phyloP scores from a whole-genome alignment of 2,329 filamentous ascomycete genomes.

The Pestalotiopsis sp. region DNA sequence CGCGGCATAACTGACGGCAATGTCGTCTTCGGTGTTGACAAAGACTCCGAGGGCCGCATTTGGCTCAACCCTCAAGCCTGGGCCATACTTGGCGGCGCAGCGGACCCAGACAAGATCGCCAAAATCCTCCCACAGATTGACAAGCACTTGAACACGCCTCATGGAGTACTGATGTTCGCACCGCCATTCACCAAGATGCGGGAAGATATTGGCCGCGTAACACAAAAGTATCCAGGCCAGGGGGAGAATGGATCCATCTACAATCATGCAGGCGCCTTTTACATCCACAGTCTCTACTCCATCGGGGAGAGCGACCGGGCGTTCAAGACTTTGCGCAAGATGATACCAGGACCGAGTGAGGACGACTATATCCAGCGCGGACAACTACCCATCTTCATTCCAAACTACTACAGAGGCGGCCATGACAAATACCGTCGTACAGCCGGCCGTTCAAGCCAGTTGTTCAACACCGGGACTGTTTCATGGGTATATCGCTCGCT shows the following conservation, averaged over 20 bases:
- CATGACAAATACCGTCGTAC: slow-evolving; percentile 51
- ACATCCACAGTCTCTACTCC: slow-evolving; percentile 54
- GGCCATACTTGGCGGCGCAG: slow-evolving; percentile 57
- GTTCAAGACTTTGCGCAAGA: slow-evolving; percentile 51
- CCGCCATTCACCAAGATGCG: slow-evolving; percentile 58
- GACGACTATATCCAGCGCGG: slow-evolving; percentile 54
- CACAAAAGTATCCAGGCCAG: slow-evolving; percentile 59
- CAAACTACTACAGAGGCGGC: slow-evolving; percentile 60
- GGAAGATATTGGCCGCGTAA: slow-evolving; percentile 60
- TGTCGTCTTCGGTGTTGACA: slow-evolving; percentile 52
- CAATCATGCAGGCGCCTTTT: slow-evolving; percentile 60
- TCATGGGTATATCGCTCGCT: slow-evolving; percentile 59
- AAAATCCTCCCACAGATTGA: slow-evolving; percentile 53
- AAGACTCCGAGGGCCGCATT: slow-evolving; percentile 55
- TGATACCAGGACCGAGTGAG: slow-evolving; percentile 55
- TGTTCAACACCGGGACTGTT: slow-evolving; percentile 62
- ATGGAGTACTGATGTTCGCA: slow-evolving; percentile 58
- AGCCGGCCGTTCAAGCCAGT: slow-evolving; percentile 56
- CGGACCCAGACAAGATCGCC: slow-evolving; percentile 40
- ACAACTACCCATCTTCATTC: slow-evolving; percentile 59
- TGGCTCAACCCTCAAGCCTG: slow-evolving; percentile 62
- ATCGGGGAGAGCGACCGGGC: slow-evolving; percentile 53
- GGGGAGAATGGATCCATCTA: slow-evolving; percentile 62
- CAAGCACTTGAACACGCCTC: slow-evolving; percentile 53
- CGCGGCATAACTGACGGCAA: slow-evolving; percentile 60